Conservation (phyloP, 2,329 filamentous ascomycete species). For the Phialemonium atrogriseum region DNA sequence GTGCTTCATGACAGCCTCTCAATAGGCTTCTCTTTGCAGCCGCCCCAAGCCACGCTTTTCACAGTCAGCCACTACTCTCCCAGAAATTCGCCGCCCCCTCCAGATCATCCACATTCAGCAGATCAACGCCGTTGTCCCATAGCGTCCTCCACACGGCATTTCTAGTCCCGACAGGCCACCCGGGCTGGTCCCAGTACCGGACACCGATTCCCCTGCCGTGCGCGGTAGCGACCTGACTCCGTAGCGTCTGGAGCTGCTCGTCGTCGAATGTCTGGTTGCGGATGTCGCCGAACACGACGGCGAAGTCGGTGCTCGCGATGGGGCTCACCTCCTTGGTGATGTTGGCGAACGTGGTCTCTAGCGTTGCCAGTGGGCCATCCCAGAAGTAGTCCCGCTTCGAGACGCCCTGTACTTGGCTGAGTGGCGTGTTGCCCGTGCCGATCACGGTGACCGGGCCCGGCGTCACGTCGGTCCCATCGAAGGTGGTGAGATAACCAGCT, state of each 20-base stretch:
- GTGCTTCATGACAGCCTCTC: too few relatives aligned
- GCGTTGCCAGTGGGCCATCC: slow-evolving; percentile 13
- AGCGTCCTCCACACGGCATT: slow-evolving; percentile 51
- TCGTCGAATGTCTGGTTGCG: slow-evolving; percentile 26
- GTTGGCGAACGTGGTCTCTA: slow-evolving; percentile 12
- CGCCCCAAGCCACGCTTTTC: too few relatives aligned
- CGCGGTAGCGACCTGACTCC: slow-evolving; percentile 42
- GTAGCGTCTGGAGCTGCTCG: slow-evolving; percentile 40
- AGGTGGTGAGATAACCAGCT: slow-evolving; percentile 42
- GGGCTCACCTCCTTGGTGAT: slow-evolving; percentile 16
- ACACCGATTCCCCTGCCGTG: slow-evolving; percentile 48
- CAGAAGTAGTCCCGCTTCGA: slow-evolving; percentile 42
- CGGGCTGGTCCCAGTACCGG: slow-evolving; percentile 56
- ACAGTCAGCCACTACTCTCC: slow-evolving; percentile 9
- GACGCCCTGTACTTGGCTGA: slow-evolving; percentile 45
- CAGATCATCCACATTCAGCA: slow-evolving; percentile 58
- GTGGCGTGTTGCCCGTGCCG: slow-evolving; percentile 54
- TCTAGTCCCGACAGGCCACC: slow-evolving; percentile 48
- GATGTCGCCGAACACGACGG: slow-evolving; percentile 26
- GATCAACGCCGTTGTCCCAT: slow-evolving; percentile 46
- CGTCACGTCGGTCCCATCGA: slow-evolving; percentile 38
- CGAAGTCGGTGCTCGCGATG: slow-evolving; percentile 24
- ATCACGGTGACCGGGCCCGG: slow-evolving; percentile 56
- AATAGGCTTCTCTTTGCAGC: too few relatives aligned
- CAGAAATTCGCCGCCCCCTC: slow-evolving; percentile 33